Evolutionary conservation across 1,139 yeast species (phyloP).

Genomic region (Meyerozyma carpophila): DNA sequence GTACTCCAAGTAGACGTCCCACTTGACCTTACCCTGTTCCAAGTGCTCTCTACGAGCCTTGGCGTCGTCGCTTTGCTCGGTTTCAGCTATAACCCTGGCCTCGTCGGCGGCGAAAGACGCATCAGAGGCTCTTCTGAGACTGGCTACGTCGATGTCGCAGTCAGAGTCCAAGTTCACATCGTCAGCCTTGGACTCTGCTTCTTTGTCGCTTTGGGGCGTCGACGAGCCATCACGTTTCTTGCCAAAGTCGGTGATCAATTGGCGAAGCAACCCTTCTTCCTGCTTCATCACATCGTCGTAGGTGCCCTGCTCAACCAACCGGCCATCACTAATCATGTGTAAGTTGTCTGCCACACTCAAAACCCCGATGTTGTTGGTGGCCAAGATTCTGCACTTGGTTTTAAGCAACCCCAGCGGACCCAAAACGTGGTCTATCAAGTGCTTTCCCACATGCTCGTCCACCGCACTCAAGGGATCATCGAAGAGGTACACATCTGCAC

Average conservation of each 20-base stretch:
- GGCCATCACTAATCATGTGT: constrained; percentile 70
- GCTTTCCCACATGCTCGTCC: constrained; percentile 91
- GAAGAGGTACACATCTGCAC: constrained; percentile 85
- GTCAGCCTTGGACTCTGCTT: constrained; percentile 11
- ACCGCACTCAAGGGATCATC: constrained; percentile 91
- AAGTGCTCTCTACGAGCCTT: constrained; percentile 62
- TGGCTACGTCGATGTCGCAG: constrained; percentile 28
- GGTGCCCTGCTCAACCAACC: constrained; percentile 72
- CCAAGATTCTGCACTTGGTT: constrained; percentile 72
- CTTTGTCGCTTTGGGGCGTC: constrained; percentile 9
- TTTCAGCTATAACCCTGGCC: constrained; percentile 26
- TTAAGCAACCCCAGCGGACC: constrained; percentile 79
- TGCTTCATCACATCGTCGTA: constrained; percentile 53
- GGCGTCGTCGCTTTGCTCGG: constrained; percentile 32
- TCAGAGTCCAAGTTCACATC: constrained; percentile 27
- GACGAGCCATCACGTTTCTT: constrained; percentile 31
- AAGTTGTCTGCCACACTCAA: constrained; percentile 72
- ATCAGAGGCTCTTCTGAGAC: constrained; percentile 68
- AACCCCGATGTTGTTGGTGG: constrained; percentile 86
- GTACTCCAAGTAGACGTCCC: constrained; percentile 79
- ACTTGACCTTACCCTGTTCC: constrained; percentile 91
- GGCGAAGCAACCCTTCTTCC: constrained; percentile 51
- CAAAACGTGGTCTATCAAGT: constrained; percentile 69
- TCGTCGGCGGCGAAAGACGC: constrained; percentile 42
- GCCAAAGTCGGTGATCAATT: constrained; percentile 73